Evolutionary conservation across 352 stramenopile species (phyloP).

Genomic region (Phytophthora megakarya): DNA sequence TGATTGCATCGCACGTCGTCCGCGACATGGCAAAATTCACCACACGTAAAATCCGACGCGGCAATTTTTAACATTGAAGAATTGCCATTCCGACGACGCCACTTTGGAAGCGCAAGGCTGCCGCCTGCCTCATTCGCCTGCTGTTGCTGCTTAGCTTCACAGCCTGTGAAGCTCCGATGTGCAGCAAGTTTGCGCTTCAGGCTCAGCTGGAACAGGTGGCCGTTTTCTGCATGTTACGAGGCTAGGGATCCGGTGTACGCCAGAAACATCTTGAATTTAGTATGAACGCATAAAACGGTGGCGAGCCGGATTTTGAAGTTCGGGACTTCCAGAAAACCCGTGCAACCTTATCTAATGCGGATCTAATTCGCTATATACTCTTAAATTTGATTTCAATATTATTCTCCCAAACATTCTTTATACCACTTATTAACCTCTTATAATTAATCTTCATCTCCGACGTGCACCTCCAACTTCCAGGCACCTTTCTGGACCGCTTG

Average conservation of each 20-base stretch:
- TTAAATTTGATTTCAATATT: too few species aligned
- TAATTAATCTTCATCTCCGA: too few species aligned
- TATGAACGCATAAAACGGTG: background rate
- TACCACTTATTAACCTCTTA: too few species aligned
- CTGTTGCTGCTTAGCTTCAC: too few species aligned
- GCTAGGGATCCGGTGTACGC: too few species aligned
- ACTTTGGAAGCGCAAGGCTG: constrained; percentile 2
- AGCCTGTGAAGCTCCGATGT: too few species aligned
- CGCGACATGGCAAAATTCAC: constrained; percentile 1
- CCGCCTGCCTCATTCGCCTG: background rate
- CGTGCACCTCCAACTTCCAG: background rate
- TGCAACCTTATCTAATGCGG: too few species aligned
- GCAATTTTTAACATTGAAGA: too few species aligned
- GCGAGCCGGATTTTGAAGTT: background rate
- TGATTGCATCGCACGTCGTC: constrained; percentile 1
- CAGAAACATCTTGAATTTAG: background rate
- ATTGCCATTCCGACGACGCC: background rate
- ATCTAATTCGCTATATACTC: too few species aligned
- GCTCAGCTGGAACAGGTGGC: background rate
- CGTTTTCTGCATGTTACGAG: background rate
- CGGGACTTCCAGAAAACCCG: background rate
- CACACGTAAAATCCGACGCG: background rate
- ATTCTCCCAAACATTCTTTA: too few species aligned
- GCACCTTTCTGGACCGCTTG: constrained; percentile 13
- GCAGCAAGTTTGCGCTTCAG: background rate